phyloP scores from a whole-genome alignment of 139 green algal genomes.

The Haematococcus sp. region DNA sequence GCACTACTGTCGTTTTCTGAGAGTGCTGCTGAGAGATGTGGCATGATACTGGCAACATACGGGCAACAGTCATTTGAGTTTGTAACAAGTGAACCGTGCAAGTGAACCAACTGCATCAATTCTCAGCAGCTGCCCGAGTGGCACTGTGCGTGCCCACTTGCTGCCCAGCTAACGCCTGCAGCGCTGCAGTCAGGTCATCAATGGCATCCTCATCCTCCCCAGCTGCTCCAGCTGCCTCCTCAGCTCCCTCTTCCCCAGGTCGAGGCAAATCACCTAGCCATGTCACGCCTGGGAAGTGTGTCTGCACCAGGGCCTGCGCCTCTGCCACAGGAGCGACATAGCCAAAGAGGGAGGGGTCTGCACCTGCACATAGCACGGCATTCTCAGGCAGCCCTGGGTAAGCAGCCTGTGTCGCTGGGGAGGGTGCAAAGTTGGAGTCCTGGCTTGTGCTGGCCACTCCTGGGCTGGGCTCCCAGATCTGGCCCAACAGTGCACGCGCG shows the following conservation, averaged over 20 bases:
- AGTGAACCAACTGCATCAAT: too few relatives aligned
- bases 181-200: neutral
- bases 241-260: neutral
- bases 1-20: too few relatives aligned
- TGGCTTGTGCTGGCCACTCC: neutral
- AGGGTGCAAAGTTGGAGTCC: neutral
- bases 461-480: neutral
- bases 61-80: too few relatives aligned
- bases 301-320: neutral
- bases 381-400: neutral
- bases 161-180: neutral
- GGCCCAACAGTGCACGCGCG: neutral
- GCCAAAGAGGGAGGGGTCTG: neutral
- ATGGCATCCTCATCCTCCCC: neutral
- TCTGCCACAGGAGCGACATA: neutral
- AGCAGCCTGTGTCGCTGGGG: neutral
- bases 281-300: neutral
- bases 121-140: too few relatives aligned
- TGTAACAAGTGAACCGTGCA: too few relatives aligned
- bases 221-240: neutral
- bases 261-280: neutral
- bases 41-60: too few relatives aligned
- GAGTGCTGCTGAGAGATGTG: too few relatives aligned
- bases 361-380: neutral
- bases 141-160: too few relatives aligned